Conservation (phyloP, 495 filamentous ascomycete genomes). For the Aspergillus panamensis region DNA sequence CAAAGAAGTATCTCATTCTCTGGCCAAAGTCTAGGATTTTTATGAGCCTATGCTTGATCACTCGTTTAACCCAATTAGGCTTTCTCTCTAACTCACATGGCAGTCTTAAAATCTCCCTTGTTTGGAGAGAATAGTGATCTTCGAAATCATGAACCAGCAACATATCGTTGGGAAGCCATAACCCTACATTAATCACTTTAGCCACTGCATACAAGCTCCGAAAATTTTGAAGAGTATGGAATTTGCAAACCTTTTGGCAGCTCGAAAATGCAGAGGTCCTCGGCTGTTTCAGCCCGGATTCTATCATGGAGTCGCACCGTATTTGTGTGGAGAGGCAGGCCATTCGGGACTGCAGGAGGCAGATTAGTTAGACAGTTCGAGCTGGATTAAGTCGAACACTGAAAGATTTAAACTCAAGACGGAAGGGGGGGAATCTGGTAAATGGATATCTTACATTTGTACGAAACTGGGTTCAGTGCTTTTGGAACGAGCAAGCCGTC, state of each 20-base stretch:
- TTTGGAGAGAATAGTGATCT: conserved; percentile 3
- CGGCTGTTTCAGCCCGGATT: background rate
- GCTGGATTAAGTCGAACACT: background rate
- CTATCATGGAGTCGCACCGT: background rate
- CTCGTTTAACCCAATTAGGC: background rate
- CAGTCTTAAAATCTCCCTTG: background rate
- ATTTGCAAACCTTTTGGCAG: background rate
- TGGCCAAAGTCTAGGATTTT: background rate
- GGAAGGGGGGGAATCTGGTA: background rate
- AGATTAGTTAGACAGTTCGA: background rate
- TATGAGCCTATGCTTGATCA: background rate
- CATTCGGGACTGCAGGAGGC: background rate
- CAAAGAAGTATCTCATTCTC: background rate
- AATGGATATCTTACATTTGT: background rate
- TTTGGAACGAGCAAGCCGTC: background rate
- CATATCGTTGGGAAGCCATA: background rate
- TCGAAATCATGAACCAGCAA: background rate
- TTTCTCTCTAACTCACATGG: background rate
- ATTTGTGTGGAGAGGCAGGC: background rate
- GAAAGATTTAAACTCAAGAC: background rate
- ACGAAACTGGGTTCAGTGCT: background rate
- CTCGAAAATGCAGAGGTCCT: background rate
- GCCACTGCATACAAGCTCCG: background rate
- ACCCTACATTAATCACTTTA: background rate
- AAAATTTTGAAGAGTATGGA: background rate